A percentile compares a stretch with the other conserved stretches of the same genome.
These are phyloP conservation scores for Aspergillus sp. DNA, from an alignment of 2,329 filamentous ascomycete species.

Conservation along the genomic window DNA sequence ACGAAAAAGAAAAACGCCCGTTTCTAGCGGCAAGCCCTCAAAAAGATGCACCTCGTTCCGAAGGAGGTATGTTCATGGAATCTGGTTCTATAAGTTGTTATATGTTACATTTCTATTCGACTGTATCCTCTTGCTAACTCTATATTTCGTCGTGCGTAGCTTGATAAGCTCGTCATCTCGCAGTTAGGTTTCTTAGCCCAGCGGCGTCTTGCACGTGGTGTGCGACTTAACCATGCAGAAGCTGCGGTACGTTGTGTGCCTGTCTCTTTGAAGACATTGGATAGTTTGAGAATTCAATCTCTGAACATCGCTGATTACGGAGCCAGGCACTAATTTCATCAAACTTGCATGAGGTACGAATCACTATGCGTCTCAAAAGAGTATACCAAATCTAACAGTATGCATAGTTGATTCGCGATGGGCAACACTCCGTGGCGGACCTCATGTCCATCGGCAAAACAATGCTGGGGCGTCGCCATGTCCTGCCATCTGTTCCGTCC, in stretches of 20 bases:
- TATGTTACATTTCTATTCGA: neutral
- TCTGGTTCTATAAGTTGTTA: neutral
- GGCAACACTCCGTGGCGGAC: conserved; percentile 85
- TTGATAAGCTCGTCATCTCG: conserved; percentile 94
- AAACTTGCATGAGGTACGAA: conserved; percentile 78
- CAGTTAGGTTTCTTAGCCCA: conserved; percentile 88
- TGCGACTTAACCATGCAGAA: conserved; percentile 88
- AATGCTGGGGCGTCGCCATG: conserved; percentile 91
- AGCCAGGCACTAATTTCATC: conserved; percentile 67
- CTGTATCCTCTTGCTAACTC: conserved; percentile 1
- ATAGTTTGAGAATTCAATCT: neutral
- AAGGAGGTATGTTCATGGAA: conserved; percentile 45
- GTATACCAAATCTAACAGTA: conserved; percentile 9
- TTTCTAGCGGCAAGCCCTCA: conserved; percentile 14
- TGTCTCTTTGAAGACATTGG: neutral
- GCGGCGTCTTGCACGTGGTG: conserved; percentile 81
- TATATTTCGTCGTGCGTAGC: conserved; percentile 53
- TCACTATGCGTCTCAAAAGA: neutral
- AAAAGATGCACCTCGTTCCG: conserved; percentile 51
- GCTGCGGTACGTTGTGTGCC: conserved; percentile 64
- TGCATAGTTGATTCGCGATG: conserved; percentile 84
- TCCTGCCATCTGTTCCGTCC: conserved; percentile 77
- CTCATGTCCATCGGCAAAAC: conserved; percentile 90
- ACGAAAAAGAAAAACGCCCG: neutral
- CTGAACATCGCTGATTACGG: conserved; percentile 15